Percentiles rank a stretch among this genome's conserved stretches.
Conservation (phyloP, 441 rosid genomes). For the Manihot esculenta region DNA sequence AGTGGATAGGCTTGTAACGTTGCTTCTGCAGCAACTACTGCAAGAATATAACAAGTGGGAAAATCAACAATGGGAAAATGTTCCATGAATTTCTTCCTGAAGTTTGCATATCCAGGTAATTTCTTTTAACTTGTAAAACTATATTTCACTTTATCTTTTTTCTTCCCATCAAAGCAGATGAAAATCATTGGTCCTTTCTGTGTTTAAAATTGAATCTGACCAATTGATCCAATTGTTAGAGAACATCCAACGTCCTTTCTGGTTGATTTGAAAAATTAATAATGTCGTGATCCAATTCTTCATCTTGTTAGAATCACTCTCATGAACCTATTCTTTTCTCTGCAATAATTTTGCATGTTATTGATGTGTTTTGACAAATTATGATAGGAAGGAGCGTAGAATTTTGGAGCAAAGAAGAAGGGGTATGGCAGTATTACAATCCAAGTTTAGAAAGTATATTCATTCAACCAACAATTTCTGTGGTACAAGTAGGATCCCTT, state of each 20-base stretch:
- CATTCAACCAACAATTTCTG: neutral
- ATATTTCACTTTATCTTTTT: neutral
- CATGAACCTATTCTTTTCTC: neutral
- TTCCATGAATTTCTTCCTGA: conserved; percentile 10
- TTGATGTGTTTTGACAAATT: neutral
- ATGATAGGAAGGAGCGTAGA: neutral
- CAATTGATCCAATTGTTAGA: neutral
- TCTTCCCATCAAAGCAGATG: neutral
- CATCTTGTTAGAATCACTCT: too few relatives aligned
- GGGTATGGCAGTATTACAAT: neutral
- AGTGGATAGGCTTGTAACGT: conserved; percentile 66
- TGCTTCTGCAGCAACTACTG: conserved; percentile 55
- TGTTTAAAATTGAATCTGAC: neutral
- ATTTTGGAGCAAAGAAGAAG: too few relatives aligned
- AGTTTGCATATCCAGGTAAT: conserved; percentile 4
- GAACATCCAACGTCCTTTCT: too few relatives aligned
- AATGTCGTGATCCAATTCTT: too few relatives aligned
- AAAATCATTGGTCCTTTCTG: too few relatives aligned
- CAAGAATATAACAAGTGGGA: conserved; percentile 63
- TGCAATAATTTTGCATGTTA: neutral
- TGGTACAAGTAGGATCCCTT: neutral
- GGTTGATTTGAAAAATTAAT: too few relatives aligned
- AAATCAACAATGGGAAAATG: conserved; percentile 27
- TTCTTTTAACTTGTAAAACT: neutral
- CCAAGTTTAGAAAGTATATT: neutral